Evolutionary conservation across 306 rosid genomes (phyloP).

Genomic region (Phaseolus lunatus): DNA sequence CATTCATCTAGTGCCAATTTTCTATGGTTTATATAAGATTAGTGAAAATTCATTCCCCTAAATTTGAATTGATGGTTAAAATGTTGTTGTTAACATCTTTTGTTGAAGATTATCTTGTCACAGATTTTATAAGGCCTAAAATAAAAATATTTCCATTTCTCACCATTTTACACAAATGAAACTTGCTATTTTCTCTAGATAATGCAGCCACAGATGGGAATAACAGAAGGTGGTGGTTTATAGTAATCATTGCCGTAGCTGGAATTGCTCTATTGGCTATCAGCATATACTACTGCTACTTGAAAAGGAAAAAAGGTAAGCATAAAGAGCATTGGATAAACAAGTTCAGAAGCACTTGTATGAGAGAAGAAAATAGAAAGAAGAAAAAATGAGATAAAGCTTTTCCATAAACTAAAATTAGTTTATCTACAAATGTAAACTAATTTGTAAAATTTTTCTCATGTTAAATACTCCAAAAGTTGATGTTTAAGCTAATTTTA

Average conservation of each 20-base stretch:
- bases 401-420: background rate
- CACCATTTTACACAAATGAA: slow-evolving; percentile 3
- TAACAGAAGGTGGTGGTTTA: slow-evolving; percentile 31
- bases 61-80: background rate
- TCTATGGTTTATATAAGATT: background rate
- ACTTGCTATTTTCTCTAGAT: slow-evolving; percentile 6
- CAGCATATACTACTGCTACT: slow-evolving; percentile 44
- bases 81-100: background rate
- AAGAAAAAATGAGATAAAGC: no score
- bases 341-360: no score
- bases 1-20: background rate
- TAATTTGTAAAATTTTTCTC: no score
- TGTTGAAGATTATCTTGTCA: background rate
- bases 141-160: slow-evolving; percentile 20
- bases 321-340: background rate
- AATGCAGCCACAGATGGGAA: slow-evolving; percentile 38
- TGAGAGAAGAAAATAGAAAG: background rate
- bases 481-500: no score
- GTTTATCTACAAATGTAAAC: no score
- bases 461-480: no score
- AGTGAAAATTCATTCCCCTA: background rate
- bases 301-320: slow-evolving; percentile 42
- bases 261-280: slow-evolving; percentile 38
- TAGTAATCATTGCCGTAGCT: slow-evolving; percentile 12
- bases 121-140: no score